Evolutionary conservation across 805 yeast species (phyloP), one percentile per base, ranked within the genome.

Genomic region (Candida maris): DNA sequence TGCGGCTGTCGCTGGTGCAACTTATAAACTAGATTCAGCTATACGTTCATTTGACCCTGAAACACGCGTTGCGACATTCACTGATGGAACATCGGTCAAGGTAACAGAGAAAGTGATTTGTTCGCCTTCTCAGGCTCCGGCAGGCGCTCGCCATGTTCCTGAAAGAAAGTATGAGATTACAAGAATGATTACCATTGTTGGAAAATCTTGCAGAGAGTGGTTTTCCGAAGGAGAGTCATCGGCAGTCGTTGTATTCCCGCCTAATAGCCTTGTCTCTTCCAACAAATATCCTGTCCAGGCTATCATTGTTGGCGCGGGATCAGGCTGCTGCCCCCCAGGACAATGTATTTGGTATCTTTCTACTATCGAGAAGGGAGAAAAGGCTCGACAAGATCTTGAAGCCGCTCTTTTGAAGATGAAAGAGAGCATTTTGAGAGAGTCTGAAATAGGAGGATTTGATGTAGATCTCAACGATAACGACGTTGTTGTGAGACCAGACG

Each of bases 1-100:
- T 39, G 97, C 97, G 3, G 98, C 98, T 10, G 97, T 91, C 44
- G 97, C 93, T 14, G 97, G 97, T 37, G 83, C 97, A 37, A 86
- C 94, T 22, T 91, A 93, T 64, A 87, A 88, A 59, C 69, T 91
- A 38, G 79, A 81, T 54, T 81, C 93, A 12, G 65, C 70, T 26
- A 61, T 91, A 35, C 64, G 64, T 4, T 75, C 77, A 24, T 87
- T 68, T 62, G 91, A 91, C 57, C 77, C 81, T 23, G 64, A 59
- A 19, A 65, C 76, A 20, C 81, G 84, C 52, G 66, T 78, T 17
- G 96, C 95, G 6, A 66, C 67, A 26, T 78, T 85, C 46, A 67
- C 73, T 40, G 96, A 89, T 58, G 93, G 94, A 20, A 73, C 88
- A 13, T 65, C 68, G 34, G 80, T 87, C 23, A 74, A 71, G 42